phyloP scores from a whole-genome alignment of 2,329 filamentous ascomycete genomes.

The Trichophyton verrucosum region DNA sequence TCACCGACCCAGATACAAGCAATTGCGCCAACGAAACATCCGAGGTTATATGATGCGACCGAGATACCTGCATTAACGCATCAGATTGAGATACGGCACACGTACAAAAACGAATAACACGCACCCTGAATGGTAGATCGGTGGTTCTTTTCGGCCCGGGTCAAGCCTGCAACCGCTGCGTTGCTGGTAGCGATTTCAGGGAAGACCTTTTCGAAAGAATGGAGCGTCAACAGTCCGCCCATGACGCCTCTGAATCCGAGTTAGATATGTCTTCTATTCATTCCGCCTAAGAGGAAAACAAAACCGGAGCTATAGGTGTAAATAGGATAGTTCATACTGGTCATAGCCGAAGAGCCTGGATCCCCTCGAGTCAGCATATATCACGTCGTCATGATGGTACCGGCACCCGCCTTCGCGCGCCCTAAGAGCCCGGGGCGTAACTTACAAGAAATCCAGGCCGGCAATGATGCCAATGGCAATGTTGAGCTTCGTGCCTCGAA shows the following conservation, averaged over 20 bases:
- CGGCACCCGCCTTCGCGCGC: no score
- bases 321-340: constrained; percentile 32
- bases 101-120: not conserved
- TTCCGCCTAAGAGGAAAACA: not conserved
- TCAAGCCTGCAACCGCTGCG: constrained; percentile 21
- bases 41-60: constrained; percentile 36
- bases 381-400: not conserved
- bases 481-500: constrained; percentile 53
- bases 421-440: not conserved
- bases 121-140: constrained; percentile 38
- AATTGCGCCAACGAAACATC: constrained; percentile 40
- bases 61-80: constrained; percentile 23
- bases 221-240: constrained; percentile 60
- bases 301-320: not conserved
- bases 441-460: constrained; percentile 55
- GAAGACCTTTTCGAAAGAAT: constrained; percentile 45
- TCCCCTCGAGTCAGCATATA: not conserved
- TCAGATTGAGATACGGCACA: not conserved
- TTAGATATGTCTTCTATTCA: constrained; percentile 6
- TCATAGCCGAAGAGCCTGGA: constrained; percentile 48
- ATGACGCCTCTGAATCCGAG: constrained; percentile 46
- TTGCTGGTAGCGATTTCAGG: constrained; percentile 42
- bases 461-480: constrained; percentile 59
- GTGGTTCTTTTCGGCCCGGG: constrained; percentile 24
- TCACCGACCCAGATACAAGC: constrained; percentile 42